Evolutionary conservation across 371 early-diverging fungal genomes (phyloP).

Genomic region (Mortierella sp.): DNA sequence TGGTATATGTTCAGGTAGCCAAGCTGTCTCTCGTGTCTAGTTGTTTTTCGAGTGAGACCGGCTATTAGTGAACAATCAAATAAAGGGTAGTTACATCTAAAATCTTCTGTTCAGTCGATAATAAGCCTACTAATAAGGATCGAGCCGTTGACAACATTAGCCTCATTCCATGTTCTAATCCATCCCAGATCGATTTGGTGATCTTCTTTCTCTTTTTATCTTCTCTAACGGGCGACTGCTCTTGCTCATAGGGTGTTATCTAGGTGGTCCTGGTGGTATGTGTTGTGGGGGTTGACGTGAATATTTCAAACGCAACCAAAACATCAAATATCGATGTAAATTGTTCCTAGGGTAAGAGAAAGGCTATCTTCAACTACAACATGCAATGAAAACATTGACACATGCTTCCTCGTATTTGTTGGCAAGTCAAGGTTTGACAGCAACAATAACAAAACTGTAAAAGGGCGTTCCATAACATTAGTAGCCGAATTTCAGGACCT

Average conservation of each 20-base stretch:
- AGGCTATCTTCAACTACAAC: too few species aligned
- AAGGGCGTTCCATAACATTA: too few species aligned
- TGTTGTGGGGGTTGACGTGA: too few species aligned
- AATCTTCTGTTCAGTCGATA: constrained; percentile 1
- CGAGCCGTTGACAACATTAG: background rate
- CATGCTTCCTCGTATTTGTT: too few species aligned
- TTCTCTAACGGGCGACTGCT: background rate
- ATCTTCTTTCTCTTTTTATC: background rate
- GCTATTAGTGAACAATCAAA: background rate
- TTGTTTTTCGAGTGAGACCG: constrained; percentile 31
- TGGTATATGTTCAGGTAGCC: background rate
- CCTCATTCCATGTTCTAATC: constrained; percentile 7
- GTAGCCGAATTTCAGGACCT: too few species aligned
- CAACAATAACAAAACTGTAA: too few species aligned
- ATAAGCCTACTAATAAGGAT: background rate
- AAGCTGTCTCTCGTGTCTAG: constrained; percentile 2
- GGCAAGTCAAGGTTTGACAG: too few species aligned
- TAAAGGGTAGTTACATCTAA: constrained; percentile 12
- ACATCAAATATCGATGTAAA: background rate
- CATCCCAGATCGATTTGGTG: background rate
- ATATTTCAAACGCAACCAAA: background rate
- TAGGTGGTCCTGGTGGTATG: background rate
- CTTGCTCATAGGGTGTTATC: background rate
- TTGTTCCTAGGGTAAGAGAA: too few species aligned
- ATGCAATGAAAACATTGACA: too few species aligned